Conservation (phyloP, 805 yeast species). For the Cyberlindnera maritima region DNA sequence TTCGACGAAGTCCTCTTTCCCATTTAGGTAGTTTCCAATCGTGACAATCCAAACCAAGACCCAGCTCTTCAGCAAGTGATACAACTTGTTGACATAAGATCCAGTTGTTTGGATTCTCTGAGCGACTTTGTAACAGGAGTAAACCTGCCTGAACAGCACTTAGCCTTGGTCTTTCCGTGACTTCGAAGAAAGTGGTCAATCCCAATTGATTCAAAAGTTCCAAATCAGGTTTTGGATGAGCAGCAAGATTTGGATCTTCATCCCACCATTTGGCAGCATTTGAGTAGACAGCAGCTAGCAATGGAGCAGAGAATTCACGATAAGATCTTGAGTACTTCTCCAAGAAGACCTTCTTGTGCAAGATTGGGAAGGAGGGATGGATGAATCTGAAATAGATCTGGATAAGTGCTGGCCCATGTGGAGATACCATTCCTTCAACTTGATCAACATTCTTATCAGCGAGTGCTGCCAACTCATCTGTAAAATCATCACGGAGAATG, state of each 20-base stretch:
- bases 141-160: constrained; percentile 92
- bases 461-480: constrained; percentile 61
- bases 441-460: constrained; percentile 79
- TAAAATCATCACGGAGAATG: constrained; percentile 75
- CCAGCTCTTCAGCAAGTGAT: constrained; percentile 85
- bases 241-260: constrained; percentile 60
- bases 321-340: constrained; percentile 91
- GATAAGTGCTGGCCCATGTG: constrained; percentile 81
- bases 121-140: constrained; percentile 58
- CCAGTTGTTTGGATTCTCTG: constrained; percentile 73
- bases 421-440: constrained; percentile 84
- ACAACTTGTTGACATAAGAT: constrained; percentile 82
- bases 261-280: constrained; percentile 96
- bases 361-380: constrained; percentile 88
- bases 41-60: constrained; percentile 86
- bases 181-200: constrained; percentile 60
- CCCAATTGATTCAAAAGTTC: constrained; percentile 69
- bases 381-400: constrained; percentile 80
- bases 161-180: constrained; percentile 81
- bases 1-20: constrained; percentile 86
- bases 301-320: constrained; percentile 87
- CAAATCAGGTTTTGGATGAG: constrained; percentile 77
- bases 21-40: constrained; percentile 92
- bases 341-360: constrained; percentile 86
- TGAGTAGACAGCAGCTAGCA: constrained; percentile 86